Evolutionary conservation across 306 rosid species (phyloP).

Genomic region (Cercis canadensis): DNA sequence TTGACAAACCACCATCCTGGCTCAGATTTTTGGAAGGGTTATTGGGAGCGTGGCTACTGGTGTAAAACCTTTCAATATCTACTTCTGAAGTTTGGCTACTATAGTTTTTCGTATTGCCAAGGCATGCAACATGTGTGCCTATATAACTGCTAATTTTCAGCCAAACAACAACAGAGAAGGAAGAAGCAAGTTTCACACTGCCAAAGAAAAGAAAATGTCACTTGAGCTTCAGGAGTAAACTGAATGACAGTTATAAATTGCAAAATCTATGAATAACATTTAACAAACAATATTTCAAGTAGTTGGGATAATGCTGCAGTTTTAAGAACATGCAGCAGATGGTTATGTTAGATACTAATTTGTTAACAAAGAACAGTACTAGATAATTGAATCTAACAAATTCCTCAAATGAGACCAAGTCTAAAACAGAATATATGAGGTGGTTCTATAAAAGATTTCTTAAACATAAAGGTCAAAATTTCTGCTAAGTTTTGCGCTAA

Average conservation of each 20-base stretch:
- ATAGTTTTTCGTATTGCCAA: constrained; percentile 36
- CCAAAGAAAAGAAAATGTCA: constrained; percentile 37
- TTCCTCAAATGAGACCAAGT: background rate
- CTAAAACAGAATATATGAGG: no score
- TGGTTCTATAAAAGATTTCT: no score
- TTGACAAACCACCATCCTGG: constrained; percentile 22
- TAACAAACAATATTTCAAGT: constrained; percentile 17
- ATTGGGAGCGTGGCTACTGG: constrained; percentile 25
- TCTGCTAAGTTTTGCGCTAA: no score
- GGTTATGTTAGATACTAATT: background rate
- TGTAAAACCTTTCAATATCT: constrained; percentile 11
- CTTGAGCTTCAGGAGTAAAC: constrained; percentile 20
- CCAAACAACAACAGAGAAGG: constrained; percentile 30
- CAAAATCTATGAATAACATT: constrained; percentile 22
- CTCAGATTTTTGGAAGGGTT: constrained; percentile 29
- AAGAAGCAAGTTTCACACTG: constrained; percentile 54
- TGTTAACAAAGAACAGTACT: background rate
- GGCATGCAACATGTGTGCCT: constrained; percentile 39
- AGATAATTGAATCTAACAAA: background rate
- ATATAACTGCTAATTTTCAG: constrained; percentile 37
- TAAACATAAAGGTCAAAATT: no score
- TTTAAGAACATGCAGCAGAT: no score
- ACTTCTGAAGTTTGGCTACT: constrained; percentile 11
- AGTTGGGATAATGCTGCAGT: no score
- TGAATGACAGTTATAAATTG: constrained; percentile 16